phyloP scores from a whole-genome alignment of 495 filamentous ascomycete species.

The Delitschia confertaspora region DNA sequence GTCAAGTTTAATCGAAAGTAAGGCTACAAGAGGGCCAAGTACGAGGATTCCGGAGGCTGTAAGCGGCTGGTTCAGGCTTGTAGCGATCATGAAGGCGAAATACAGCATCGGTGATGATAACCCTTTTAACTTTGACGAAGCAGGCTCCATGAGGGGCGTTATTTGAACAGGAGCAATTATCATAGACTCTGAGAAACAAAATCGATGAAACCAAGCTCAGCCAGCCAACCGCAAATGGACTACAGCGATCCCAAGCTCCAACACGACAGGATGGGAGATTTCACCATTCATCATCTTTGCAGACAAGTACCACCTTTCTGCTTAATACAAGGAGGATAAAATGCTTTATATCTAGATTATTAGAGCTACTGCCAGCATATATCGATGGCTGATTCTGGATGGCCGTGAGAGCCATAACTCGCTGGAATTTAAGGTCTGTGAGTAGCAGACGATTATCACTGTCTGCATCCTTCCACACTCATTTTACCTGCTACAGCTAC shows the following conservation, averaged over 20 bases:
- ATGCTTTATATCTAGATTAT: conserved; percentile 1
- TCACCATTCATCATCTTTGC: conserved; percentile 1
- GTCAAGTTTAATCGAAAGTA: conserved; percentile 7
- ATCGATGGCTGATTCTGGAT: too few relatives aligned
- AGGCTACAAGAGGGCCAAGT: conserved; percentile 3
- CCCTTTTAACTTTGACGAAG: conserved; percentile 4
- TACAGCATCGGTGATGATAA: background rate
- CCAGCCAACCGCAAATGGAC: too few relatives aligned
- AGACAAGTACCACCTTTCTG: background rate
- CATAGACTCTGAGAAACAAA: too few relatives aligned
- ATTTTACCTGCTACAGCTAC: conserved; percentile 1
- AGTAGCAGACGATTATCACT: too few relatives aligned
- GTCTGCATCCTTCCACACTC: too few relatives aligned
- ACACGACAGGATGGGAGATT: too few relatives aligned
- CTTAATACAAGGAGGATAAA: background rate
- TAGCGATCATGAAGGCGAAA: conserved; percentile 2
- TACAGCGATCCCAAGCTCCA: too few relatives aligned
- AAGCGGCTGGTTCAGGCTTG: conserved; percentile 2
- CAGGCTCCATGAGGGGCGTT: conserved; percentile 4
- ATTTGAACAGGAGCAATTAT: conserved; percentile 2
- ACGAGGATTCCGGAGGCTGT: conserved; percentile 6
- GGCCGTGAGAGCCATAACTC: too few relatives aligned
- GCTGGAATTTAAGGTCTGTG: too few relatives aligned
- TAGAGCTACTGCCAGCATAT: background rate
- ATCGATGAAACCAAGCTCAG: too few relatives aligned